phyloP scores from a whole-genome alignment of 2,329 filamentous ascomycete species.

The Geosmithia flava region DNA sequence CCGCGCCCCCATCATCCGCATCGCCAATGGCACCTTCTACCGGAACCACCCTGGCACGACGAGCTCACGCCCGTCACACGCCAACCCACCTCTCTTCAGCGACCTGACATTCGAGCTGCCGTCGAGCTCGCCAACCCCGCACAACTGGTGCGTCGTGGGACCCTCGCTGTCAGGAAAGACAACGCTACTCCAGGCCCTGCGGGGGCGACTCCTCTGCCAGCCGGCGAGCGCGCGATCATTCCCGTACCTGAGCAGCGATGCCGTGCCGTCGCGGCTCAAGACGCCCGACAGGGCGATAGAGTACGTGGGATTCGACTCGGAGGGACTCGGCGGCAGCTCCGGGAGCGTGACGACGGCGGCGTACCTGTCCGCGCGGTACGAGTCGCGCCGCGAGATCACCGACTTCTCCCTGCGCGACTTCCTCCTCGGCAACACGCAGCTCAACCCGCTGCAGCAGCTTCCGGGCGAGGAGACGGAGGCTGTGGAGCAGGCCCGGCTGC shows the following conservation, averaged over 20 bases:
- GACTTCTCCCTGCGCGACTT: conserved; percentile 81
- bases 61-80: conserved; percentile 28
- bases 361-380: conserved; percentile 83
- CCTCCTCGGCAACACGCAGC: conserved; percentile 65
- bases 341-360: conserved; percentile 51
- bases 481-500: conserved; percentile 30
- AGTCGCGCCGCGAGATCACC: conserved; percentile 72
- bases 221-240: conserved; percentile 67
- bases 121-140: conserved; percentile 31
- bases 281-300: conserved; percentile 59
- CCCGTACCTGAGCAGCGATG: conserved; percentile 56
- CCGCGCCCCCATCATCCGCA: conserved; percentile 44
- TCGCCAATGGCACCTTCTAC: conserved; percentile 75
- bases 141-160: conserved; percentile 78
- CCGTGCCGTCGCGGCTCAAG: conserved; percentile 39
- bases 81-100: conserved; percentile 64
- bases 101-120: conserved; percentile 59
- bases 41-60: conserved; percentile 48
- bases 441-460: conserved; percentile 52
- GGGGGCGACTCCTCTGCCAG: conserved; percentile 61
- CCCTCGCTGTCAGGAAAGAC: conserved; percentile 71
- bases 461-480: conserved; percentile 30
- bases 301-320: conserved; percentile 83
- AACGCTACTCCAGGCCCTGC: conserved; percentile 66
- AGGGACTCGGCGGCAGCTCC: conserved; percentile 40